These are phyloP conservation scores for Pochonia chlamydosporia DNA, from an alignment of 2,329 filamentous ascomycete species.

Conservation along the genomic window DNA sequence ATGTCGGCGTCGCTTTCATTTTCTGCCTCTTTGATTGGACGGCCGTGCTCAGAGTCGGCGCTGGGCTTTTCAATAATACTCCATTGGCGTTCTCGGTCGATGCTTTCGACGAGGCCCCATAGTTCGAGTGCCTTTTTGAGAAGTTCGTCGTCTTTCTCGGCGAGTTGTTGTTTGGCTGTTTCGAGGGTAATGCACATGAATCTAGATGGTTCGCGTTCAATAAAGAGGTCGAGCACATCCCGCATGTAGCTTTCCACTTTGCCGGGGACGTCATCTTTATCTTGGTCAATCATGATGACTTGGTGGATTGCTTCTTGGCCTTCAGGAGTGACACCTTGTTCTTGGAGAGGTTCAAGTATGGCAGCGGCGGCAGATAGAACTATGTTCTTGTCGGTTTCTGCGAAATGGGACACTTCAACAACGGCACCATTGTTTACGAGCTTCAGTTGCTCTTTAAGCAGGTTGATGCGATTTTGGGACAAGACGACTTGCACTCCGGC, in stretches of 20 bases:
- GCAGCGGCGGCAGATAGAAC: constrained; percentile 28
- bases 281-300: constrained; percentile 54
- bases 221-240: constrained; percentile 49
- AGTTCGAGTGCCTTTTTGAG: constrained; percentile 55
- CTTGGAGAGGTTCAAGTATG: constrained; percentile 28
- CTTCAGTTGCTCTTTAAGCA: constrained; percentile 43
- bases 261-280: constrained; percentile 52
- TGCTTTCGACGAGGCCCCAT: constrained; percentile 60
- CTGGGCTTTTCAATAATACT: constrained; percentile 44
- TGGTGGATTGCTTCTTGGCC: constrained; percentile 23
- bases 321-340: constrained; percentile 27
- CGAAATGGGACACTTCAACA: constrained; percentile 56
- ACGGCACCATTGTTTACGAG: constrained; percentile 42
- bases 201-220: constrained; percentile 52
- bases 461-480: constrained; percentile 53
- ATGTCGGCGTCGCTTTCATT: constrained; percentile 46
- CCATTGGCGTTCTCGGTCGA: constrained; percentile 60
- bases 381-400: constrained; percentile 40
- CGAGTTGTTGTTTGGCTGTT: constrained; percentile 40
- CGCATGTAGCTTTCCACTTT: constrained; percentile 58
- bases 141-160: constrained; percentile 46
- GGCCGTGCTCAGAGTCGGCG: constrained; percentile 32
- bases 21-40: constrained; percentile 43
- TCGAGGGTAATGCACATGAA: constrained; percentile 55
- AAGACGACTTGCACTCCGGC: constrained; percentile 59